Evolutionary conservation across 148 eudicot genomes (phyloP).

Genomic region (Rhododendron williamsianum): DNA sequence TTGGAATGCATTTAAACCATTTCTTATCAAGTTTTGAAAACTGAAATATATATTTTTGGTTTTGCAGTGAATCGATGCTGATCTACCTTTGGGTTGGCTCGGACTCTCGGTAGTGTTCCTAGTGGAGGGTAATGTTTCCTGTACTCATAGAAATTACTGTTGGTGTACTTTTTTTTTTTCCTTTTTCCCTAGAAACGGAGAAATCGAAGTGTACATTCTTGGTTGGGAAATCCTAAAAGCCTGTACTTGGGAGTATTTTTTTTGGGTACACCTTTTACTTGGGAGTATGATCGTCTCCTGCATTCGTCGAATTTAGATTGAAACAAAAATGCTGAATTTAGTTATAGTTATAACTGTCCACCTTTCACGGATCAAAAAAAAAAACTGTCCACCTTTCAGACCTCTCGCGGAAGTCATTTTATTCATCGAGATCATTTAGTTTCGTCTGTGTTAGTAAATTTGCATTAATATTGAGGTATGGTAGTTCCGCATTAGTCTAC

Average conservation of each 20-base stretch:
- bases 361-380: no score
- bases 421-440: background rate
- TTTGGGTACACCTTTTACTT: background rate
- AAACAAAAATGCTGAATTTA: background rate
- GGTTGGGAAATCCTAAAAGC: constrained; percentile 1
- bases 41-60: background rate
- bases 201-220: background rate
- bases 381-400: background rate
- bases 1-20: background rate
- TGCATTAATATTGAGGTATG: background rate
- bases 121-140: background rate
- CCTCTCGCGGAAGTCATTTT: background rate
- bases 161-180: background rate
- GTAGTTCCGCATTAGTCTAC: background rate
- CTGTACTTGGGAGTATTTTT: background rate
- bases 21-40: background rate
- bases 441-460: background rate
- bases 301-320: background rate
- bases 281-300: background rate
- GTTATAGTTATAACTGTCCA: background rate
- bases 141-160: background rate
- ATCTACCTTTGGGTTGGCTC: background rate
- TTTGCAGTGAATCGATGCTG: background rate
- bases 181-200: background rate
- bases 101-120: background rate